phyloP scores from a whole-genome alignment of 768 basidiomycete species.

The Xerocomus potaroensis region DNA sequence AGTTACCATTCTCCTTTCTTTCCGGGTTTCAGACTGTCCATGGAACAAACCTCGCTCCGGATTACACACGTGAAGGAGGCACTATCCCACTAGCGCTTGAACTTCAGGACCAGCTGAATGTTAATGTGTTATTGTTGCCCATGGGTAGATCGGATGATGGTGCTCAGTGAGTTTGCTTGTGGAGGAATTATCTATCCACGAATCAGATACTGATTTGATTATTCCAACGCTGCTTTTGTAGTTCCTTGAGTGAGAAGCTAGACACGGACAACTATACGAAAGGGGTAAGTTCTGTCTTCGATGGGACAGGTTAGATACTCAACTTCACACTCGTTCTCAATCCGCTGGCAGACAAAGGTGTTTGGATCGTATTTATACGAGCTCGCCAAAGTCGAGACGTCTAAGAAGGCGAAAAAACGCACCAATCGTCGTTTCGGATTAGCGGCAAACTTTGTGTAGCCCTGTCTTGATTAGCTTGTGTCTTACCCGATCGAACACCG shows the following conservation, averaged over 20 bases:
- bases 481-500: too few relatives aligned
- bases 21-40: background rate
- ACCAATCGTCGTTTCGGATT: background rate
- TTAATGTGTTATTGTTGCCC: constrained; percentile 80
- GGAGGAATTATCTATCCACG: too few relatives aligned
- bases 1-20: too few relatives aligned
- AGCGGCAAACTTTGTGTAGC: background rate
- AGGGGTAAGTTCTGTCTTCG: background rate
- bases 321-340: background rate
- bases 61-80: constrained; percentile 81
- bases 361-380: background rate
- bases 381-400: background rate
- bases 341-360: background rate
- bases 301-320: background rate
- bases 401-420: background rate
- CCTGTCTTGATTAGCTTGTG: too few relatives aligned
- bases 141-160: constrained; percentile 93
- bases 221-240: constrained; percentile 24
- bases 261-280: constrained; percentile 64
- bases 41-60: background rate
- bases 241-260: constrained; percentile 89
- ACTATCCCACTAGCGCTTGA: constrained; percentile 78
- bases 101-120: constrained; percentile 77
- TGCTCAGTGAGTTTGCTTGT: constrained; percentile 55
- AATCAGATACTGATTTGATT: background rate